Conservation (phyloP, 805 yeast genomes). For the Alloascoidea hylecoeti region DNA sequence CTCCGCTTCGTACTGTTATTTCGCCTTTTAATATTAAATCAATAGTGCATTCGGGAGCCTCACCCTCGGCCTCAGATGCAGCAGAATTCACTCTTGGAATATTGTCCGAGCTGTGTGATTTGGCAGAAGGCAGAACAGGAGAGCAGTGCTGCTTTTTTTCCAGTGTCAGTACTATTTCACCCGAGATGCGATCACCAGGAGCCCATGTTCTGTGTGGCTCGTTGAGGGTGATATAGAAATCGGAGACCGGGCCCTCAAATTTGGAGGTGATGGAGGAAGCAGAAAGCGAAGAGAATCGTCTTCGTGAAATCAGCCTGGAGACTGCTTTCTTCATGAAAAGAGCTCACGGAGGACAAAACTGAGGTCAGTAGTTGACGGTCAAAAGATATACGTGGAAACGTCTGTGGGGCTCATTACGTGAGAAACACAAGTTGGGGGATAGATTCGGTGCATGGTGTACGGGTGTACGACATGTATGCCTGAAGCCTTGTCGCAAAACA, state of each 20-base stretch:
- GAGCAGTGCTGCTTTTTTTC: neutral
- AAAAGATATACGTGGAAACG: no score
- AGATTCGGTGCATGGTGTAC: no score
- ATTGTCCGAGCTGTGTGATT: no score
- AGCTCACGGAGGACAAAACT: no score
- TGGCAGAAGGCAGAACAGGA: no score
- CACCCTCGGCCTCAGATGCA: neutral
- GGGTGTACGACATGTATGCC: no score
- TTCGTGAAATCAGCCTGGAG: neutral
- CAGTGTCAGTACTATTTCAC: constrained; percentile 16
- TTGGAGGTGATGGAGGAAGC: neutral
- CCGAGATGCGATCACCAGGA: constrained; percentile 70
- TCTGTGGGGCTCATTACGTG: no score
- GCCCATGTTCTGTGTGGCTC: constrained; percentile 63
- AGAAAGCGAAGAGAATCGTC: neutral
- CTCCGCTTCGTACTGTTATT: neutral
- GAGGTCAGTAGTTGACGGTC: no score
- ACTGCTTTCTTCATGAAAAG: neutral
- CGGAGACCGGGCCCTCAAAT: constrained; percentile 17
- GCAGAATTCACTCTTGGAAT: no score
- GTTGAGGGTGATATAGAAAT: constrained; percentile 56
- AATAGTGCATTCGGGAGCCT: neutral
- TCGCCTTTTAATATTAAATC: neutral
- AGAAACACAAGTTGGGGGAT: no score
- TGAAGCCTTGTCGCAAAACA: no score